Evolutionary conservation across 352 stramenopile species (phyloP).

Genomic region (Pythium aquatile): DNA sequence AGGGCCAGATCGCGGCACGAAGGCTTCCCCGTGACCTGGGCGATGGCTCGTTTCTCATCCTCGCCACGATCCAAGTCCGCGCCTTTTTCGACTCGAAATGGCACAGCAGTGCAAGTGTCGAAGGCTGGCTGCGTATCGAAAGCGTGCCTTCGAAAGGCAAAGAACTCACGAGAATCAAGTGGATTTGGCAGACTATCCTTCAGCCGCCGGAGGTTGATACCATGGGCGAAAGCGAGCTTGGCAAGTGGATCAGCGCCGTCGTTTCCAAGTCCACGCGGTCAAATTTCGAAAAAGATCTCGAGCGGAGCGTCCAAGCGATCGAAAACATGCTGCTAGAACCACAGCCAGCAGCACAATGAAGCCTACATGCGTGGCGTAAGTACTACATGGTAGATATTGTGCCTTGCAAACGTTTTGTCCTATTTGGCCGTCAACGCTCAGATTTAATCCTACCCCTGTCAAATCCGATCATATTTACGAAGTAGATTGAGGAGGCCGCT

Average conservation of each 20-base stretch:
- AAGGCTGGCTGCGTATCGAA: background rate
- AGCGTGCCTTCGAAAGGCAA: background rate
- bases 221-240: background rate
- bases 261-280: background rate
- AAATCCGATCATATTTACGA: no score
- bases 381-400: no score
- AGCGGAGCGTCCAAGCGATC: background rate
- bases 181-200: background rate
- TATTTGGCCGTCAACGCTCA: no score
- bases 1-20: background rate
- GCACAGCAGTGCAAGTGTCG: background rate
- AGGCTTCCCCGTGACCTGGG: background rate
- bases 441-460: no score
- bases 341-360: no score
- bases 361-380: no score
- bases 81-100: background rate
- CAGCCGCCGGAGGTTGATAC: background rate
- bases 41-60: background rate
- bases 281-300: background rate
- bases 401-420: no score
- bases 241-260: background rate
- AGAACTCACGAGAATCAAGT: background rate
- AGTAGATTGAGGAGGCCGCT: no score
- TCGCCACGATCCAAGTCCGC: background rate
- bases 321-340: no score